phyloP scores from a whole-genome alignment of 148 eudicot species.

The Talinum fruticosum region DNA sequence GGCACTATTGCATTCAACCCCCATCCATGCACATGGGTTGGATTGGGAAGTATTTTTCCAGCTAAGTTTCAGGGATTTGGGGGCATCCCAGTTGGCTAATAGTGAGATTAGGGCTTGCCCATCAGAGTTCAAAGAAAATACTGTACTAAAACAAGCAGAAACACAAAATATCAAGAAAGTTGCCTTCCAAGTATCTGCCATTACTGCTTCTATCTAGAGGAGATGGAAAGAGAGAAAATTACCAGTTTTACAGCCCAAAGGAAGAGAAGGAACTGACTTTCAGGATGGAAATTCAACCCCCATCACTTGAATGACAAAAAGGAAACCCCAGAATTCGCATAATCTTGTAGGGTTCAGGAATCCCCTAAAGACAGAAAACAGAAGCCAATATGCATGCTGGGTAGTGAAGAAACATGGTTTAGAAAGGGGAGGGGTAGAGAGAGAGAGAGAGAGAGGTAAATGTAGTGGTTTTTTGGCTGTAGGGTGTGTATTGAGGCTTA shows the following conservation, averaged over 20 bases:
- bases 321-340: not conserved
- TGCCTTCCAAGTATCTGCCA: constrained; percentile 13
- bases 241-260: constrained; percentile 5
- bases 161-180: constrained; percentile 10
- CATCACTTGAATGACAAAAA: not conserved
- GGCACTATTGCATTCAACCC: constrained; percentile 47
- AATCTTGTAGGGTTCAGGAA: not conserved
- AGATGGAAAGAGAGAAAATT: constrained; percentile 6
- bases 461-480: too few relatives aligned
- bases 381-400: not conserved
- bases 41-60: constrained; percentile 55
- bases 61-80: constrained; percentile 42
- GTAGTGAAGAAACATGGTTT: too few relatives aligned
- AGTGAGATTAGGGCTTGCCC: constrained; percentile 56
- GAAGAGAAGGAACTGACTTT: not conserved
- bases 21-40: constrained; percentile 74
- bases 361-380: not conserved
- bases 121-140: constrained; percentile 44
- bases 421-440: too few relatives aligned
- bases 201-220: not conserved
- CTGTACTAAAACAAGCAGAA: constrained; percentile 11
- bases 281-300: constrained; percentile 2
- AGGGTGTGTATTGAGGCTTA: too few relatives aligned
- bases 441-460: too few relatives aligned
- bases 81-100: constrained; percentile 49